Evolutionary conservation across 2,329 filamentous ascomycete genomes (phyloP), one percentile per base, ranked within the genome.

Genomic region (Gnomoniopsis smithogilvyi): DNA sequence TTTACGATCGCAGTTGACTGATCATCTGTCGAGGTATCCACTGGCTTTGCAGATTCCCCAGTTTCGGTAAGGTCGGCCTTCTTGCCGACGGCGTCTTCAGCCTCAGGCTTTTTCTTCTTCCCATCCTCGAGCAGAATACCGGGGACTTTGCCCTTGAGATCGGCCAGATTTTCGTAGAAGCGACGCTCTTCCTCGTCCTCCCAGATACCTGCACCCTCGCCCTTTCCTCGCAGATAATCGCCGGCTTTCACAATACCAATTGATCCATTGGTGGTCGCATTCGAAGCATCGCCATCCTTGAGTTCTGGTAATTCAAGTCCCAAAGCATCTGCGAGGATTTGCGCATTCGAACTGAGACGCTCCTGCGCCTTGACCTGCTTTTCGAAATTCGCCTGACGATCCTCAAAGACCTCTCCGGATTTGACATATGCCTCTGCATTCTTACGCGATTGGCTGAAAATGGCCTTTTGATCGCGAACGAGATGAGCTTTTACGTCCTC

Each of bases 341-440:
- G 96, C 0, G 94, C 92, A 72, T 96, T 98, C 22, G 91, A 80
- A 26, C 96, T 81, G 3, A 99, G 82, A 64, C 93, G 92, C 71
- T 99, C 95, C 69, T 98, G 92, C 0, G 89, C 83, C 73, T 98
- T 99, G 58, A 93, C 80, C 66, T 95, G 90, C 73, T 93, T 97
- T 72, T 99, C 96, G 66, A 96, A 96, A 69, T 93, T 98, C 56
- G 92, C 86, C 71, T 99, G 95, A 53, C 95, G 89, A 69, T 99
- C 95, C 71, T 99, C 95, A 64, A 99, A 98, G 6, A 99, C 94
- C 70, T 99, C 95, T 2, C 95, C 95, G 41, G 95, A 98, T 69
- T 97, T 97, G 67, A 99, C 94, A 68, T 99, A 99, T 6, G 94
- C 95, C 73, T 99, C 95, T 1, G 95, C 94, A 74, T 99, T 99